Percentiles rank a stretch among this genome's conserved stretches.
These are phyloP conservation scores for Alternaria sp. DNA, from an alignment of 2,329 filamentous ascomycete species.

Conservation along the genomic window DNA sequence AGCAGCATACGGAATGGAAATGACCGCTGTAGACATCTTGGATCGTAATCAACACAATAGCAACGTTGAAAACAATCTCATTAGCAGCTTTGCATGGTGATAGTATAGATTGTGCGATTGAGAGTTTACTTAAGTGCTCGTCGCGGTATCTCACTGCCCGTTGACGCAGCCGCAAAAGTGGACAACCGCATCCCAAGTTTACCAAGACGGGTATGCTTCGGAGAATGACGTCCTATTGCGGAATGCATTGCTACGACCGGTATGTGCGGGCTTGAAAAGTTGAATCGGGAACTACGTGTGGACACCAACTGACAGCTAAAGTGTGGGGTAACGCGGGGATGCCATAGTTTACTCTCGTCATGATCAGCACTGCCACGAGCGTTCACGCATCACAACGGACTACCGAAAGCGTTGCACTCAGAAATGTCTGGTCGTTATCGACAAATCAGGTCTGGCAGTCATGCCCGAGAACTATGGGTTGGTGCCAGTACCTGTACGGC, in stretches of 20 bases:
- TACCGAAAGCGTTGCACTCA: neutral
- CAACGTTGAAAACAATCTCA: neutral
- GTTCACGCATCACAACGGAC: neutral
- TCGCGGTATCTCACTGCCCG: neutral
- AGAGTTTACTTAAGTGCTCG: constrained; percentile 17
- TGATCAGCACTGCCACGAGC: neutral
- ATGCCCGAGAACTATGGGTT: neutral
- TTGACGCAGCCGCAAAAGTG: constrained; percentile 1
- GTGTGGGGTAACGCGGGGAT: constrained; percentile 16
- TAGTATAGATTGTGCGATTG: neutral
- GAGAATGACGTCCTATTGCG: constrained; percentile 14
- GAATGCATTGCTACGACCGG: neutral
- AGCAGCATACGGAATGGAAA: constrained; percentile 32
- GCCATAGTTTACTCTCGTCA: neutral
- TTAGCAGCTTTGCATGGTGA: neutral
- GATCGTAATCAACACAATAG: neutral
- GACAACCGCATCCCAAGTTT: neutral
- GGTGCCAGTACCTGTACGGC: neutral
- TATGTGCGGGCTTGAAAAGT: neutral
- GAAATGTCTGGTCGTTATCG: neutral
- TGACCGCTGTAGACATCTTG: constrained; percentile 21
- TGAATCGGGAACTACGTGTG: neutral
- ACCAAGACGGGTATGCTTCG: constrained; percentile 14
- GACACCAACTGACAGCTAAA: neutral
- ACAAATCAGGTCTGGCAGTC: neutral